phyloP scores from a whole-genome alignment of 805 yeast species.

The Pichia phayaonensis region DNA sequence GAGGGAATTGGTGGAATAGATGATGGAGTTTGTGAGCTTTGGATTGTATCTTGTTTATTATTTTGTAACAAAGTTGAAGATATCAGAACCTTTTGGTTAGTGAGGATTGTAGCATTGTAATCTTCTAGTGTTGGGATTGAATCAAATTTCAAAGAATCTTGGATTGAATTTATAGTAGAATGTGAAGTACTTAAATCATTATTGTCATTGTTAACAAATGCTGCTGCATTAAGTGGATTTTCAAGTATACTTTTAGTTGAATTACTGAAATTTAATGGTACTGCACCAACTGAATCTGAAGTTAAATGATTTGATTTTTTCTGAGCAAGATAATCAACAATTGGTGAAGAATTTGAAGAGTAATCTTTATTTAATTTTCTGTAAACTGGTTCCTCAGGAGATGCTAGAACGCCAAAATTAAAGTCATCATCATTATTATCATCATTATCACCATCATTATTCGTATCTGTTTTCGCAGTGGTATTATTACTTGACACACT shows the following conservation, averaged over 20 bases:
- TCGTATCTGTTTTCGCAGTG: neutral
- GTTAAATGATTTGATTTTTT: neutral
- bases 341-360: constrained; percentile 2
- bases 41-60: neutral
- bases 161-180: neutral
- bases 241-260: neutral
- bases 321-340: neutral
- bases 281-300: neutral
- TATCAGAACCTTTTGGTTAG: neutral
- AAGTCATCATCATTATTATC: constrained; percentile 22
- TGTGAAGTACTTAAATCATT: neutral
- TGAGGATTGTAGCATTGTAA: neutral
- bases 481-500: neutral
- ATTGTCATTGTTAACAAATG: neutral
- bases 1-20: neutral
- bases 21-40: neutral
- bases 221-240: neutral
- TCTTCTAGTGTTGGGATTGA: neutral
- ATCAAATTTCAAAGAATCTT: neutral
- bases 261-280: neutral
- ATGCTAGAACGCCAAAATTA: constrained; percentile 17
- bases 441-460: constrained; percentile 19
- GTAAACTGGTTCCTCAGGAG: constrained; percentile 10
- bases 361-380: constrained; percentile 2
- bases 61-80: constrained; percentile 7